phyloP scores from a whole-genome alignment of 1,284 basidiomycete genomes.

The Malassezia vespertilionis region DNA sequence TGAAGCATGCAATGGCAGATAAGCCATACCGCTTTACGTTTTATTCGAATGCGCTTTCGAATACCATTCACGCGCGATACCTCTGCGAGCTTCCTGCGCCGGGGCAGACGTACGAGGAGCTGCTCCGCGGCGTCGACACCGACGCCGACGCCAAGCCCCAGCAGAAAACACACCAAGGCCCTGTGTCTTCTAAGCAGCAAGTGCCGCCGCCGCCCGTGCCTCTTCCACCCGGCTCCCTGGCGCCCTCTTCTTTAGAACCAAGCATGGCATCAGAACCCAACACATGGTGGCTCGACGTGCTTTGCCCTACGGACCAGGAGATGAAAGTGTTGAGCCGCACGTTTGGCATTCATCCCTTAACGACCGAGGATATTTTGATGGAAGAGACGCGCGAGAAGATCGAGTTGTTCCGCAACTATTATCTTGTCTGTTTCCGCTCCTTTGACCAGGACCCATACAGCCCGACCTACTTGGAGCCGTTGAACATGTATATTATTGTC shows the following conservation, averaged over 20 bases:
- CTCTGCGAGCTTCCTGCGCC: conserved; percentile 86
- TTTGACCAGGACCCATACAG: conserved; percentile 98
- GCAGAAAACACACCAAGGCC: not conserved
- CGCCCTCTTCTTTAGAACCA: not conserved
- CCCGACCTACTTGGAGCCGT: conserved; percentile 89
- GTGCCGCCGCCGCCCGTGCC: not conserved
- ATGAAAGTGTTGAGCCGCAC: conserved; percentile 76
- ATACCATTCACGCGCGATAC: conserved; percentile 87
- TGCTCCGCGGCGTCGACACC: conserved; percentile 59
- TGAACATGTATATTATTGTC: conserved; percentile 99
- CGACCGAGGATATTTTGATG: conserved; percentile 98
- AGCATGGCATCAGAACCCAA: conserved; percentile 54
- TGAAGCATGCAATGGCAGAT: conserved; percentile 19
- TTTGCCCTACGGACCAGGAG: conserved; percentile 89
- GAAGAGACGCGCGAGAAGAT: conserved; percentile 99
- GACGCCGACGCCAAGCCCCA: not conserved
- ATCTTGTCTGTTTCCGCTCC: conserved; percentile 95
- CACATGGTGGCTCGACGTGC: conserved; percentile 97
- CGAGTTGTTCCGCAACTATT: conserved; percentile 96
- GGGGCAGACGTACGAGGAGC: conserved; percentile 80
- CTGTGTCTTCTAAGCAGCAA: too few relatives aligned
- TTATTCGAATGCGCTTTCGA: conserved; percentile 83
- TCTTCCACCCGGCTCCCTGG: not conserved
- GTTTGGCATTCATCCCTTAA: conserved; percentile 92
- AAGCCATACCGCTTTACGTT: conserved; percentile 95